Evolutionary conservation across 1,284 basidiomycete genomes (phyloP).

Genomic region (Peniophora sp.): DNA sequence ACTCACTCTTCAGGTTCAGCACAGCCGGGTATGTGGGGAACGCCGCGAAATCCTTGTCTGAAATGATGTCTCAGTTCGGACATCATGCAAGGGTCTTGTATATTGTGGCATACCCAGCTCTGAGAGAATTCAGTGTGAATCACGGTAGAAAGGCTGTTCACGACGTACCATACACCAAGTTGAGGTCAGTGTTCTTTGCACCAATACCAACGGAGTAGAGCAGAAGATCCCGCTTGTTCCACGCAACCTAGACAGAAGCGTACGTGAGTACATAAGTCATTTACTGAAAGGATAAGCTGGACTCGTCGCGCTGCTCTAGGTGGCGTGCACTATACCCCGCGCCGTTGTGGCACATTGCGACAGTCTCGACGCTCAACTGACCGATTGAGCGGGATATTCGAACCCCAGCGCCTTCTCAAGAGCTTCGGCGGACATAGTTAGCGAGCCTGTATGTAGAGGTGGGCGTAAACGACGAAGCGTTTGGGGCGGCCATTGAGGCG

Average conservation of each 20-base stretch:
- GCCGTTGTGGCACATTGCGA: too few species aligned
- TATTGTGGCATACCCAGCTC: conserved; percentile 16
- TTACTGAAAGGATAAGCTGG: too few species aligned
- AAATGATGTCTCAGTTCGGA: not conserved
- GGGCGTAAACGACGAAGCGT: not conserved
- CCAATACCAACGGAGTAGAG: conserved; percentile 65
- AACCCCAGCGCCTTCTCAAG: conserved; percentile 45
- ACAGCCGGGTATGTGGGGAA: conserved; percentile 52
- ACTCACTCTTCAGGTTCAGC: conserved; percentile 45
- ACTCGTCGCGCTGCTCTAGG: too few species aligned
- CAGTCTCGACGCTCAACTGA: conserved; percentile 16
- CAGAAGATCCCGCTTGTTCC: conserved; percentile 66
- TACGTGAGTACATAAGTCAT: too few species aligned
- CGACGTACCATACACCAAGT: conserved; percentile 52
- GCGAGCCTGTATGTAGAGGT: not conserved
- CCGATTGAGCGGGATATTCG: conserved; percentile 34
- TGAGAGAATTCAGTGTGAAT: conserved; percentile 7
- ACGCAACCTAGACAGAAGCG: conserved; percentile 40
- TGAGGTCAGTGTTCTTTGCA: conserved; percentile 57
- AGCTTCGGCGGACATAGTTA: conserved; percentile 28
- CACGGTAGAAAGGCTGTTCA: not conserved
- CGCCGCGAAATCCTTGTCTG: conserved; percentile 43
- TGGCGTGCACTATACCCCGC: too few species aligned
- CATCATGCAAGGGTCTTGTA: too few species aligned
- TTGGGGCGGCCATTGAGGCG: too few species aligned